Conservation (phyloP, 768 basidiomycete genomes). For the Cystobasidiopsis lactophilus region DNA sequence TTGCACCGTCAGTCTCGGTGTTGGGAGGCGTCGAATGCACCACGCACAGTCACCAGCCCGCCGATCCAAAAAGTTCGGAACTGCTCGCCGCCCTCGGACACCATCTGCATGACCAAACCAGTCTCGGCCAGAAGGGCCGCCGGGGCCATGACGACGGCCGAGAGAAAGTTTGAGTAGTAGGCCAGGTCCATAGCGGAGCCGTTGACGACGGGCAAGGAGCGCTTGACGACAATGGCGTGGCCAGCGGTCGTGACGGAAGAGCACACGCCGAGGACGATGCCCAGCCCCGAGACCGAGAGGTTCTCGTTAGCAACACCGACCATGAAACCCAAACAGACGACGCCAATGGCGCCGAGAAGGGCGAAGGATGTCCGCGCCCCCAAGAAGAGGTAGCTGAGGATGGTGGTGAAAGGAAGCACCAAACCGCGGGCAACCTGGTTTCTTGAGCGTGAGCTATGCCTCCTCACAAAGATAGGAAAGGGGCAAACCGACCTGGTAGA, state of each 20-base stretch:
- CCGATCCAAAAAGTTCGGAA: slow-evolving; percentile 22
- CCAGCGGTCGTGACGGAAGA: slow-evolving; percentile 67
- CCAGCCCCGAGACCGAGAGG: slow-evolving; percentile 35
- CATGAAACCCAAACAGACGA: slow-evolving; percentile 84
- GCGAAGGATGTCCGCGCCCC: slow-evolving; percentile 52
- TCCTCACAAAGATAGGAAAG: background rate
- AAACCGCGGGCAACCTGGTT: slow-evolving; percentile 73
- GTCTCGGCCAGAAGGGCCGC: slow-evolving; percentile 52
- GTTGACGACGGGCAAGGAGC: slow-evolving; percentile 50
- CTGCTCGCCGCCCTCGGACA: slow-evolving; percentile 29
- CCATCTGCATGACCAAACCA: slow-evolving; percentile 37
- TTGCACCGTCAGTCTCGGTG: background rate
- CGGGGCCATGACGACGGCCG: slow-evolving; percentile 50
- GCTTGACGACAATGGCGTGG: slow-evolving; percentile 85
- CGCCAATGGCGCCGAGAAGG: slow-evolving; percentile 47
- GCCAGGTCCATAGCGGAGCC: slow-evolving; percentile 64
- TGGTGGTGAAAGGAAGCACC: slow-evolving; percentile 75
- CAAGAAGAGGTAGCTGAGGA: slow-evolving; percentile 54
- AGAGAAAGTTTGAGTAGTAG: slow-evolving; percentile 76
- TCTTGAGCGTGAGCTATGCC: background rate
- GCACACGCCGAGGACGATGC: slow-evolving; percentile 56
- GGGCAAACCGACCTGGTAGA: slow-evolving; percentile 31
- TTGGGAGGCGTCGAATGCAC: no score
- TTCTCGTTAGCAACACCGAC: slow-evolving; percentile 23
- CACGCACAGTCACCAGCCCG: slow-evolving; percentile 19